These are phyloP conservation scores for Pseudocercospora ulei DNA, from an alignment of 2,329 filamentous ascomycete genomes.

Conservation along the genomic window DNA sequence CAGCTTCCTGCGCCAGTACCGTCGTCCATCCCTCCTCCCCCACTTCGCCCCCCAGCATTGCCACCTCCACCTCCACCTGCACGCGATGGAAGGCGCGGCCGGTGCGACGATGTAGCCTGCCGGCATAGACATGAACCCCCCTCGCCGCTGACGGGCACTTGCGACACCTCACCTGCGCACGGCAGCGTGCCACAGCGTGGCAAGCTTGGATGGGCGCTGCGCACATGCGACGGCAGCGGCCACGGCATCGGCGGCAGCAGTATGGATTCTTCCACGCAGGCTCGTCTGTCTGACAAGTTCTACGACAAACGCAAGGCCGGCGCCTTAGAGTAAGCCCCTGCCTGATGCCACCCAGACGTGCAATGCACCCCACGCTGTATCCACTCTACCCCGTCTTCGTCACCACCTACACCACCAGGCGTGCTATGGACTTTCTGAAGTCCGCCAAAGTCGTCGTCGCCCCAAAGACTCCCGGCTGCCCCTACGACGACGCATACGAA, in stretches of 20 bases:
- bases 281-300: constrained; percentile 91
- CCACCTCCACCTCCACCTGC: no score
- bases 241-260: neutral
- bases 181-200: constrained; percentile 2
- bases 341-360: neutral
- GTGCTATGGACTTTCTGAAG: constrained; percentile 11
- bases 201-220: constrained; percentile 1
- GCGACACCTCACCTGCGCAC: neutral
- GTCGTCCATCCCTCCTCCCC: no score
- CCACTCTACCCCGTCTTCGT: constrained; percentile 13
- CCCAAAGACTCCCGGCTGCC: constrained; percentile 11
- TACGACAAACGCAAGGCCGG: constrained; percentile 97
- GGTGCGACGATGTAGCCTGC: neutral
- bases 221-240: neutral
- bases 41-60: no score
- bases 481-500: constrained; percentile 18
- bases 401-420: constrained; percentile 7
- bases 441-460: constrained; percentile 1
- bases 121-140: neutral
- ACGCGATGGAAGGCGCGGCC: constrained; percentile 2
- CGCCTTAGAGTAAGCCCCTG: constrained; percentile 70
- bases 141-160: neutral
- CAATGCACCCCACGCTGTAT: constrained; percentile 2
- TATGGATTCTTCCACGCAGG: constrained; percentile 86
- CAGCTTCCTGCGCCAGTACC: no score